These are phyloP conservation scores for Eucalyptus shirleyi DNA, from an alignment of 345 rosid species.

Conservation along the genomic window DNA sequence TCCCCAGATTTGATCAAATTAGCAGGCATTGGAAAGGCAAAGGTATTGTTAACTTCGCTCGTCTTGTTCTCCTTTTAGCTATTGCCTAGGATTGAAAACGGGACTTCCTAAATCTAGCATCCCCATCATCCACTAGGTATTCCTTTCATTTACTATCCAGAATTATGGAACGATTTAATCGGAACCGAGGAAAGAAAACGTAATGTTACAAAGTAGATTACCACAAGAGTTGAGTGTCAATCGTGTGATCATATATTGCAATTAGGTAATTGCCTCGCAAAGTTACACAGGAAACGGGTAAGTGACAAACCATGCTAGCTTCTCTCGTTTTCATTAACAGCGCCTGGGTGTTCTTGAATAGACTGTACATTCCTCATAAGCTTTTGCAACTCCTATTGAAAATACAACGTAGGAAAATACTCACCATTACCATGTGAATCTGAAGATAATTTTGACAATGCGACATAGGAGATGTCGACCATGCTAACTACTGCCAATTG, in stretches of 20 bases:
- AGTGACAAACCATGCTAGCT: conserved; percentile 29
- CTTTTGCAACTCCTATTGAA: too few relatives aligned
- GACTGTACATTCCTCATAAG: not conserved
- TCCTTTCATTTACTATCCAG: too few relatives aligned
- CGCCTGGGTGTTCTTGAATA: conserved; percentile 17
- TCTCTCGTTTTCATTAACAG: conserved; percentile 13
- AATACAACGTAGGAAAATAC: too few relatives aligned
- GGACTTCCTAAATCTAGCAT: too few relatives aligned
- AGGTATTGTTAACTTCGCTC: too few relatives aligned
- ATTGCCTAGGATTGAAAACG: too few relatives aligned
- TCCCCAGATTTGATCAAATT: too few relatives aligned
- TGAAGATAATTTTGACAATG: not conserved
- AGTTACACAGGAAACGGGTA: conserved; percentile 24
- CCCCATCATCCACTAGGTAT: too few relatives aligned
- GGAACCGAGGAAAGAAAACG: not conserved
- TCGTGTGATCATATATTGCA: not conserved
- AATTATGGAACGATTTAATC: too few relatives aligned
- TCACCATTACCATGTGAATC: not conserved
- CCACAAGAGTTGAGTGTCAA: not conserved
- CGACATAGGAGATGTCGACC: not conserved
- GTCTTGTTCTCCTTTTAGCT: too few relatives aligned
- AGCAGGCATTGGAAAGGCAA: too few relatives aligned
- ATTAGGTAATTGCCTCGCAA: conserved; percentile 34
- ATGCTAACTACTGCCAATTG: too few relatives aligned
- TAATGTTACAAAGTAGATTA: not conserved